Base-by-base conservation (phyloP, 305 asterid species). In the Petunia hybrid region DNA sequence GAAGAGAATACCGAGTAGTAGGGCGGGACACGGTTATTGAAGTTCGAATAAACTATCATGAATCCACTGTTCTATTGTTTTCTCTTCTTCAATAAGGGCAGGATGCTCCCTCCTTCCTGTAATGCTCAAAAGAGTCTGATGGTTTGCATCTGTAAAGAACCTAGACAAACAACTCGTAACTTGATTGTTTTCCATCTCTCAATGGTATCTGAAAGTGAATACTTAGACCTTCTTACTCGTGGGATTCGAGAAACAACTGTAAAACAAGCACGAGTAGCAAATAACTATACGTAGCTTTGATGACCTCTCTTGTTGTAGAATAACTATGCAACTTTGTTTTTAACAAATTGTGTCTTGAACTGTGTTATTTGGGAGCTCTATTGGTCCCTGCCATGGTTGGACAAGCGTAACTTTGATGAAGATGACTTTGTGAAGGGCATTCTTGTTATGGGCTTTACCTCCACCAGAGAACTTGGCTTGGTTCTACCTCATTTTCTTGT, bases 381-480 rank as follows among this genome's bases (percentile, higher is more conserved):
- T 40, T 69, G 40, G 22, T 22, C 46, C 41, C 76, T 45, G n/a
- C 76, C 59, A 45, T 1, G 59, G 76, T 69, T 45, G 76, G 76
- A 69, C 39, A 69, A 45, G 7, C 41, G 22, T 43, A 69, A 69
- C 8, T 69, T 45, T 69, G 59, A 22, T 45, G 51, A 69, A 69
- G 22, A 69, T 69, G 76, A 45, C 76, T 43, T 22, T 22, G 59
- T 69, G 76, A 45, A 45, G 76, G 76, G 59, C 22, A 69, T 69
- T 69, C 57, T 69, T 8, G 76, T 40, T 16, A 16, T 69, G 59
- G 2, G 59, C 39, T 69, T 69, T 69, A 69, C 59, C 76, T 9
- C 8, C 63, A n/a, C n/a, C 8, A 42, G 39, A 69, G 56, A 45
- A 5, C 9, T 43, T 43, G 8, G 40, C 59, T 69, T 45, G 16